These are phyloP conservation scores for Fusarium anguioides DNA, from an alignment of 2,329 filamentous ascomycete species.

Conservation along the genomic window DNA sequence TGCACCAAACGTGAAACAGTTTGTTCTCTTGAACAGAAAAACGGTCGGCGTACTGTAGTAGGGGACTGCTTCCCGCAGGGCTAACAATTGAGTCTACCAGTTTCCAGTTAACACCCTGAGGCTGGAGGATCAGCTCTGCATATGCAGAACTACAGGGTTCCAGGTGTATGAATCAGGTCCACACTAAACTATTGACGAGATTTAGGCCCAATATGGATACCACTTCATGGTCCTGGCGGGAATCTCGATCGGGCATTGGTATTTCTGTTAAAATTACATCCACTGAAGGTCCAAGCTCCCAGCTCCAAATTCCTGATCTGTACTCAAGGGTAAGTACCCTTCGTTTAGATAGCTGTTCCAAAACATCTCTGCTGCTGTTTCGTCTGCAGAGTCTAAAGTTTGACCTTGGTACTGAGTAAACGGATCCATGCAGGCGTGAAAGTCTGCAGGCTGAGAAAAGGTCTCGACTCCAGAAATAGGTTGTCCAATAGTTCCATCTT, in stretches of 20 bases:
- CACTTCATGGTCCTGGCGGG: background rate
- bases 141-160: too few species aligned
- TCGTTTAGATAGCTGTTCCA: background rate
- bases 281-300: background rate
- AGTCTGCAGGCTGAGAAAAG: background rate
- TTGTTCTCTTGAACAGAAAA: too few species aligned
- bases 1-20: too few species aligned
- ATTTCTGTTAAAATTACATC: background rate
- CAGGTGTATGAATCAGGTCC: too few species aligned
- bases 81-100: too few species aligned
- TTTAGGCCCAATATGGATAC: too few species aligned
- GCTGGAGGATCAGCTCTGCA: too few species aligned
- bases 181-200: too few species aligned
- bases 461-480: background rate
- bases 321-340: background rate
- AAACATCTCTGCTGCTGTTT: background rate
- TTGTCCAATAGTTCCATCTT: too few species aligned
- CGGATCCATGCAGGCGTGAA: background rate
- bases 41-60: too few species aligned
- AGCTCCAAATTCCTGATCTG: background rate
- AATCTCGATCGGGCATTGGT: background rate
- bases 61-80: too few species aligned
- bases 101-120: too few species aligned
- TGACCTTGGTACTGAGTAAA: background rate
- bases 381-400: background rate